Conservation (phyloP, 2,329 filamentous ascomycete species). For the Fonsecaea erecta region DNA sequence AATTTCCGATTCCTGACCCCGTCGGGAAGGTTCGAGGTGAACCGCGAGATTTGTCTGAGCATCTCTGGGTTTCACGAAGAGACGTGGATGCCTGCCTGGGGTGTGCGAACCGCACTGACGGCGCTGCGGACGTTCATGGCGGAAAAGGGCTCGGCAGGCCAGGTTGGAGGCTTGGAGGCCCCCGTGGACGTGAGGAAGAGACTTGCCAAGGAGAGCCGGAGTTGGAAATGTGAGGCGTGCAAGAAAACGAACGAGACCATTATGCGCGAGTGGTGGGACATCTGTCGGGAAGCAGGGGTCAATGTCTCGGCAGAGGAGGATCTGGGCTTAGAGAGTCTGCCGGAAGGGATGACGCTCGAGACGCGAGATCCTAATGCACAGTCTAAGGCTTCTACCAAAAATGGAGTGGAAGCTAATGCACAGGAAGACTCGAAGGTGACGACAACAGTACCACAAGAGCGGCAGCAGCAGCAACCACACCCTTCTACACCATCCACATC, state of each 20-base stretch:
- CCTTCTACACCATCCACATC: not conserved
- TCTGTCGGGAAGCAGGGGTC: constrained; percentile 52
- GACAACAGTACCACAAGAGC: not conserved
- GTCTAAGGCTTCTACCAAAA: not conserved
- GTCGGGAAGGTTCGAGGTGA: constrained; percentile 90
- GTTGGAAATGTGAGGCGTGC: constrained; percentile 73
- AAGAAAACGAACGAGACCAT: constrained; percentile 74
- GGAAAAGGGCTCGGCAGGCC: constrained; percentile 75
- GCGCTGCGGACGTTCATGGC: constrained; percentile 91
- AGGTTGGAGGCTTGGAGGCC: constrained; percentile 86
- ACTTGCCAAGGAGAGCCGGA: constrained; percentile 69
- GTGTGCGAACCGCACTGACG: constrained; percentile 82
- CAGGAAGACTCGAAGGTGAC: not conserved
- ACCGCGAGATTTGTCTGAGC: constrained; percentile 92
- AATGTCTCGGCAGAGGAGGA: constrained; percentile 46
- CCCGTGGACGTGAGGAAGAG: constrained; percentile 67
- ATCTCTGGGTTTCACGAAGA: constrained; percentile 97
- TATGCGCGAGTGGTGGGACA: constrained; percentile 70
- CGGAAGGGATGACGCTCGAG: constrained; percentile 65
- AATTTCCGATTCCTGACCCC: constrained; percentile 96
- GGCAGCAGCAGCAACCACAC: not conserved
- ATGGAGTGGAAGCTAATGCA: not conserved
- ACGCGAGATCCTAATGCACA: constrained; percentile 64
- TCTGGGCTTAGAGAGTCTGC: constrained; percentile 51
- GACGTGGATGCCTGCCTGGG: constrained; percentile 98